Evolutionary conservation across 306 rosid genomes (phyloP).

Genomic region (Fragaria nilgerrensis): DNA sequence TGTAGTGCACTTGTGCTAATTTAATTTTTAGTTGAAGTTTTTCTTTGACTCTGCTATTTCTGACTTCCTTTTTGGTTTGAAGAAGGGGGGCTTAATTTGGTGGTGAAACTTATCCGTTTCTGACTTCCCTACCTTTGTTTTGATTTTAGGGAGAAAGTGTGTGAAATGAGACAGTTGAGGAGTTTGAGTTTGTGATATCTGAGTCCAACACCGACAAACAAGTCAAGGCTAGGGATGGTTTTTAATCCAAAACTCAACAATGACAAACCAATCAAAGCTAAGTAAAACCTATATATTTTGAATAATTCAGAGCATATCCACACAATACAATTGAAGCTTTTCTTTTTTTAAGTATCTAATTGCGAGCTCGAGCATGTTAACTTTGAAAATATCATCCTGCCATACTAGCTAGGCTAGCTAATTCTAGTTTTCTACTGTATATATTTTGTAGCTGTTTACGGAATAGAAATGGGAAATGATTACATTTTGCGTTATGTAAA

Average conservation of each 20-base stretch:
- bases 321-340: background rate
- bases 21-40: background rate
- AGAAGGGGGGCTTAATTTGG: background rate
- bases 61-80: background rate
- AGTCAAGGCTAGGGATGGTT: background rate
- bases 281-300: background rate
- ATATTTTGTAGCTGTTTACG: background rate
- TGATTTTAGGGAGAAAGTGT: background rate
- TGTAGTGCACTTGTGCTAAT: background rate
- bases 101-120: conserved; percentile 4
- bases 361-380: background rate
- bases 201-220: background rate
- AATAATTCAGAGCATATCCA: background rate
- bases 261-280: background rate
- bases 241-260: background rate
- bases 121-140: background rate
- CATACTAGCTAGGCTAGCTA: background rate
- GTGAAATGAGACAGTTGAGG: background rate
- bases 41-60: background rate
- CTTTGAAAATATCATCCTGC: background rate
- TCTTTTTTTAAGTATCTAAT: background rate
- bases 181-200: background rate
- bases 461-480: too few relatives aligned
- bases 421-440: background rate
- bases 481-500: background rate